Percentiles rank a stretch among this genome's conserved stretches.
These are phyloP conservation scores for Cercospora berteroae DNA, from an alignment of 2,329 filamentous ascomycete genomes.

Conservation along the genomic window DNA sequence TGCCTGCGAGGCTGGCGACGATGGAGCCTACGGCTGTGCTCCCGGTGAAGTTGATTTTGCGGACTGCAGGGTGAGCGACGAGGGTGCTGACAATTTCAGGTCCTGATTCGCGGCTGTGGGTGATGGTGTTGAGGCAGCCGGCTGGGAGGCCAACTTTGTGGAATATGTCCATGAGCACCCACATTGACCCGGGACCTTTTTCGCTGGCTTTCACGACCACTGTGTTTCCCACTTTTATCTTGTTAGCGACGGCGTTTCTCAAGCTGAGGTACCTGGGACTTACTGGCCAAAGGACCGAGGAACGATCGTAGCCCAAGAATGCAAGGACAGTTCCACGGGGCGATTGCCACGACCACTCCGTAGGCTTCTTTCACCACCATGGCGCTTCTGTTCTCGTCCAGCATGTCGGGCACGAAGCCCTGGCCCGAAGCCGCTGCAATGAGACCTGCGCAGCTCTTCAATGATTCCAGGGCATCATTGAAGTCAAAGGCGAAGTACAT, in stretches of 20 bases:
- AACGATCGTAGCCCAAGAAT: constrained; percentile 50
- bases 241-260: constrained; percentile 3
- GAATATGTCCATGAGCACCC: constrained; percentile 56
- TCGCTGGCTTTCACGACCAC: constrained; percentile 70
- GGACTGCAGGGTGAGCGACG: constrained; percentile 64
- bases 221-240: constrained; percentile 61
- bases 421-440: constrained; percentile 48
- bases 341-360: constrained; percentile 71
- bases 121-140: constrained; percentile 70
- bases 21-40: constrained; percentile 68
- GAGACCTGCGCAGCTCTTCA: constrained; percentile 53
- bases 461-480: constrained; percentile 41
- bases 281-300: constrained; percentile 55
- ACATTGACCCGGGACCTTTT: constrained; percentile 62
- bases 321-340: constrained; percentile 66
- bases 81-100: constrained; percentile 63
- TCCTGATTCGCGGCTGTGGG: constrained; percentile 59
- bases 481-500: constrained; percentile 41
- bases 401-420: constrained; percentile 45
- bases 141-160: constrained; percentile 71
- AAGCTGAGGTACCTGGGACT: background rate
- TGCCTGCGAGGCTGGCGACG: constrained; percentile 65
- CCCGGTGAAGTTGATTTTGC: constrained; percentile 75
- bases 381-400: constrained; percentile 56
- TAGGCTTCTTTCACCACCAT: constrained; percentile 67